These are phyloP conservation scores for Epithele typhae DNA, from an alignment of 768 basidiomycete species.

Conservation along the genomic window DNA sequence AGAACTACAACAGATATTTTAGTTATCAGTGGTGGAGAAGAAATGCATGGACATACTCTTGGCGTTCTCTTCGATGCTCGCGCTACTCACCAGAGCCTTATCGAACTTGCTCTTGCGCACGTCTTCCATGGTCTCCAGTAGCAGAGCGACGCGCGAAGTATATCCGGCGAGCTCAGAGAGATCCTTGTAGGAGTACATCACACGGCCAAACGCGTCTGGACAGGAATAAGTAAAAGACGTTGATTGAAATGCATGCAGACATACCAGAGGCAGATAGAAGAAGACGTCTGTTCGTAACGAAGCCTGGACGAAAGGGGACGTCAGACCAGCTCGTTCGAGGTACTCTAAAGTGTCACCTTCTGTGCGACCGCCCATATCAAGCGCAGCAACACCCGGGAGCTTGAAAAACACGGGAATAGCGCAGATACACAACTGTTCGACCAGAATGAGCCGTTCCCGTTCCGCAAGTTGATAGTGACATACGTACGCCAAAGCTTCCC, in stretches of 20 bases:
- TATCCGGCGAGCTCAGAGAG: slow-evolving; percentile 94
- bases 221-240: too few species aligned
- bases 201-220: slow-evolving; percentile 86
- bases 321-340: too few species aligned
- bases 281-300: slow-evolving; percentile 93
- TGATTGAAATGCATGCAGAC: slow-evolving; percentile 12
- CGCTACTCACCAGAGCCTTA: slow-evolving; percentile 80
- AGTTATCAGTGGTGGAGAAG: too few species aligned
- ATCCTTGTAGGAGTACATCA: slow-evolving; percentile 98
- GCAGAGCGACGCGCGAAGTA: slow-evolving; percentile 82
- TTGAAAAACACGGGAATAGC: slow-evolving; percentile 93
- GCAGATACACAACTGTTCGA: slow-evolving; percentile 69
- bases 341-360: slow-evolving; percentile 52
- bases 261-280: slow-evolving; percentile 80
- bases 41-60: slow-evolving; percentile 47
- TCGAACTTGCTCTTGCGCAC: slow-evolving; percentile 80
- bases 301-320: slow-evolving; percentile 45
- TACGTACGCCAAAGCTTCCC: slow-evolving; percentile 87
- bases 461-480: background rate
- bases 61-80: slow-evolving; percentile 67
- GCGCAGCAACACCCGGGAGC: slow-evolving; percentile 58
- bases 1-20: slow-evolving; percentile 71
- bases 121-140: slow-evolving; percentile 89
- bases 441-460: background rate
- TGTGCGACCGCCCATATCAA: slow-evolving; percentile 83